Conservation (phyloP, 768 basidiomycete genomes). For the Trametes meyenii region DNA sequence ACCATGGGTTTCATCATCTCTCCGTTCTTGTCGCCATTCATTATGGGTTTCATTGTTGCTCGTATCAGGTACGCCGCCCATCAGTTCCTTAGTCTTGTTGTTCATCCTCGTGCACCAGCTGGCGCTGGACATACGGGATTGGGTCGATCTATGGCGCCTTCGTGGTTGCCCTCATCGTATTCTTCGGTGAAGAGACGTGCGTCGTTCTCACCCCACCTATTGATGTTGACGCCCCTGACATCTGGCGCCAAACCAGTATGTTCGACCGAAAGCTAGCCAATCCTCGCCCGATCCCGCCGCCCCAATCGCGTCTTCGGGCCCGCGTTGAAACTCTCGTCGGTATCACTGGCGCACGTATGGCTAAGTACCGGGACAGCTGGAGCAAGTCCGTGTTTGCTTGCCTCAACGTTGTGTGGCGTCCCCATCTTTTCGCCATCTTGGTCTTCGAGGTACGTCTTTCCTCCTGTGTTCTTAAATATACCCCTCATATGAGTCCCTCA, state of each 20-base stretch:
- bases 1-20: constrained; percentile 74
- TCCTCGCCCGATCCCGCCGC: constrained; percentile 47
- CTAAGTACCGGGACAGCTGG: constrained; percentile 58
- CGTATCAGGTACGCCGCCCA: constrained; percentile 41
- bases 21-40: constrained; percentile 65
- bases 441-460: constrained; percentile 49
- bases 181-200: constrained; percentile 71
- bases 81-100: background rate
- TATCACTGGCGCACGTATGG: constrained; percentile 60
- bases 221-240: constrained; percentile 1
- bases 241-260: constrained; percentile 48
- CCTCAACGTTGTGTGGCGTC: constrained; percentile 62
- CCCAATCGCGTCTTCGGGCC: constrained; percentile 47
- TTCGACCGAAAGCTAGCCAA: constrained; percentile 58
- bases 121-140: constrained; percentile 71
- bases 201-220: constrained; percentile 16
- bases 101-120: constrained; percentile 33
- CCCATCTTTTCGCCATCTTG: constrained; percentile 55
- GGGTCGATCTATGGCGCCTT: constrained; percentile 59
- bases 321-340: constrained; percentile 65
- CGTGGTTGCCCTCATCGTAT: constrained; percentile 56
- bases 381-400: constrained; percentile 45
- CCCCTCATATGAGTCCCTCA: constrained; percentile 24
- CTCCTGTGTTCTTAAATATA: too few relatives aligned
- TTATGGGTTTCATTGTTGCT: constrained; percentile 69